Conservation (phyloP, 2,329 filamentous ascomycete genomes). For the Hymenoscyphus albidus region DNA sequence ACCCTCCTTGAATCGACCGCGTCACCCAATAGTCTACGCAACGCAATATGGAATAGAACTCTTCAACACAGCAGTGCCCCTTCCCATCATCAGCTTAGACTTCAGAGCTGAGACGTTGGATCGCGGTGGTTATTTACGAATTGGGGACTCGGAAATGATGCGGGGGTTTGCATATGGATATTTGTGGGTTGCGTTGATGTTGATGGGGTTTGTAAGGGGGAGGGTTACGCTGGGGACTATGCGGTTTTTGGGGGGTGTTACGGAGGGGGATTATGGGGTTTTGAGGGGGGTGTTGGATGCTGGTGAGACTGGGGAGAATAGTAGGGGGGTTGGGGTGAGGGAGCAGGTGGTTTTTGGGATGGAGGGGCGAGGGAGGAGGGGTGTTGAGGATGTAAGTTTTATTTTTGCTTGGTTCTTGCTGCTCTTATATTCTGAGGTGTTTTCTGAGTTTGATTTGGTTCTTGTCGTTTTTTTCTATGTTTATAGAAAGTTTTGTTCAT, state of each 20-base stretch:
- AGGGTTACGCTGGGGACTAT: constrained; percentile 25
- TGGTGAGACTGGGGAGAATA: constrained; percentile 7
- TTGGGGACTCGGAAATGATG: not conserved
- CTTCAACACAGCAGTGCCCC: too few relatives aligned
- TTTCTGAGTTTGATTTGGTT: too few relatives aligned
- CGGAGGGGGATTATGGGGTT: constrained; percentile 13
- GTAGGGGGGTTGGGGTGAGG: constrained; percentile 8
- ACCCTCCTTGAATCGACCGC: too few relatives aligned
- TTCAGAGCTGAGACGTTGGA: not conserved
- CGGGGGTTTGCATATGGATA: not conserved
- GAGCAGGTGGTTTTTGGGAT: not conserved
- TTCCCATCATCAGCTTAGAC: too few relatives aligned
- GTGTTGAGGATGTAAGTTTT: constrained; percentile 29
- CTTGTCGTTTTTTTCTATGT: too few relatives aligned
- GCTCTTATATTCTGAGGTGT: not conserved
- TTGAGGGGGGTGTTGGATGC: not conserved
- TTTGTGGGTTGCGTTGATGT: not conserved
- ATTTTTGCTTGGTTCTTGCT: not conserved
- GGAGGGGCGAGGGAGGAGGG: constrained; percentile 18
- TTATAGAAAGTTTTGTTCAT: too few relatives aligned
- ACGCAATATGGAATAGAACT: too few relatives aligned
- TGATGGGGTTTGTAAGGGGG: not conserved
- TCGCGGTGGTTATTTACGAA: not conserved
- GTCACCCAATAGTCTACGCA: too few relatives aligned
- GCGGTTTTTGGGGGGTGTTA: constrained; percentile 21